Evolutionary conservation across 2,329 filamentous ascomycete genomes (phyloP), one percentile per base, ranked within the genome.

Genomic region (Colletotrichum eremochloae): DNA sequence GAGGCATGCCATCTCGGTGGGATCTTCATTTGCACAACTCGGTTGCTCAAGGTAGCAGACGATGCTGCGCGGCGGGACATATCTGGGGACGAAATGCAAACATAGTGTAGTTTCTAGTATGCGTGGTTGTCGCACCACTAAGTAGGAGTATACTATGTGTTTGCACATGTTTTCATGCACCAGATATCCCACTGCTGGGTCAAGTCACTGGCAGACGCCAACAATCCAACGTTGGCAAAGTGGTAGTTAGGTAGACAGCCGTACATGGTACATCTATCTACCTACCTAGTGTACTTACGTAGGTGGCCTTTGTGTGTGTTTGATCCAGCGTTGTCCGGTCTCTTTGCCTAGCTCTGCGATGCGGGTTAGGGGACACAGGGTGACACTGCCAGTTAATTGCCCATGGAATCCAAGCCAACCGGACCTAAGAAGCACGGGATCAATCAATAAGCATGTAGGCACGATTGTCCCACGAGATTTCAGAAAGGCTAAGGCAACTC

Each of bases 201-300:
- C 33, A 64, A 56, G 58, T 68, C 58, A 68, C 58, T 52, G 60
- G 64, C 60, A 64, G 58, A 57, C 52, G 48, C 67, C 60, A 68
- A 12, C 36, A 38, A 14, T 3, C 40, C 40, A 20, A 50, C 12
- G 31, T 36, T 31, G 58, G 33, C 29, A 50, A 67, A 52, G 60
- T 24, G 24, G 24, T 24, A 24, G 24, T 1, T 24, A 24, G 24
- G 24, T 68, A 68, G 50, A 42, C 9, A 3, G 20, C n/a, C 48
- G 67, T 68, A 68, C 14, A 20, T 8, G 31, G 31, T 66, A 69
- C 67, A 38, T 42, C 11, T 38, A 29, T 29, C 18, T 56, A 44
- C 42, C 14, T 15, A 15, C 40, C 40, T 14, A 24, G 24, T 24
- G 24, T 42, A 15, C 40, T 42, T 15, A 42, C 3, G 12, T 15